phyloP scores from a whole-genome alignment of 2,329 filamentous ascomycete genomes.

The Lachnellula hyalina region DNA sequence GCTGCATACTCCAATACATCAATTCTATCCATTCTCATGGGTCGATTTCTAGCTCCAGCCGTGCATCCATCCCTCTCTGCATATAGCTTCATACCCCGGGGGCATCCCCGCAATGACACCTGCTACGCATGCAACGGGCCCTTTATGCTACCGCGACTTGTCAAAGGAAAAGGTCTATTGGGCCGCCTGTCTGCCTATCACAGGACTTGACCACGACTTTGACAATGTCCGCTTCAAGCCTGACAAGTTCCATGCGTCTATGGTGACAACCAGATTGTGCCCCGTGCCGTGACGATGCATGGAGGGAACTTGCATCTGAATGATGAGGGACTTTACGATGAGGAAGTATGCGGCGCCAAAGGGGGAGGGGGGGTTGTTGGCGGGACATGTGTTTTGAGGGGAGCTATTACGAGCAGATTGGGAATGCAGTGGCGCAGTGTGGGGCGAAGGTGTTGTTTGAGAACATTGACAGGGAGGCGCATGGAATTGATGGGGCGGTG shows the following conservation, averaged over 20 bases:
- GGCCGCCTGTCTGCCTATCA: conserved; percentile 19
- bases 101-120: too few relatives aligned
- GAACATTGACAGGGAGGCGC: conserved; percentile 35
- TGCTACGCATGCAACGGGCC: neutral
- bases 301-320: conserved; percentile 59
- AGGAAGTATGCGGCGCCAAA: conserved; percentile 65
- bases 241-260: conserved; percentile 33
- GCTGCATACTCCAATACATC: too few relatives aligned
- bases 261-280: conserved; percentile 43
- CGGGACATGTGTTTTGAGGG: conserved; percentile 53
- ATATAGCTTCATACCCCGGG: too few relatives aligned
- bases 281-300: conserved; percentile 57
- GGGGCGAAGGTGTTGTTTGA: conserved; percentile 41
- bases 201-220: conserved; percentile 37
- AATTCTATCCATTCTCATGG: too few relatives aligned
- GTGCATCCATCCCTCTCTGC: too few relatives aligned
- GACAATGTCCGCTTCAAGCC: conserved; percentile 16
- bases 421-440: conserved; percentile 70
- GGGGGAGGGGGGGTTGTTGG: conserved; percentile 50
- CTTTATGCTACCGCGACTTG: conserved; percentile 39
- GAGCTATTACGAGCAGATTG: conserved; percentile 58
- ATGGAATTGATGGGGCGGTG: conserved; percentile 18
- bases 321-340: conserved; percentile 59
- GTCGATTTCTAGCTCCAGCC: too few relatives aligned
- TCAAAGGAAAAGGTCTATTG: conserved; percentile 37